These are phyloP conservation scores for Panus rudis DNA, from an alignment of 768 basidiomycete species.

Conservation along the genomic window DNA sequence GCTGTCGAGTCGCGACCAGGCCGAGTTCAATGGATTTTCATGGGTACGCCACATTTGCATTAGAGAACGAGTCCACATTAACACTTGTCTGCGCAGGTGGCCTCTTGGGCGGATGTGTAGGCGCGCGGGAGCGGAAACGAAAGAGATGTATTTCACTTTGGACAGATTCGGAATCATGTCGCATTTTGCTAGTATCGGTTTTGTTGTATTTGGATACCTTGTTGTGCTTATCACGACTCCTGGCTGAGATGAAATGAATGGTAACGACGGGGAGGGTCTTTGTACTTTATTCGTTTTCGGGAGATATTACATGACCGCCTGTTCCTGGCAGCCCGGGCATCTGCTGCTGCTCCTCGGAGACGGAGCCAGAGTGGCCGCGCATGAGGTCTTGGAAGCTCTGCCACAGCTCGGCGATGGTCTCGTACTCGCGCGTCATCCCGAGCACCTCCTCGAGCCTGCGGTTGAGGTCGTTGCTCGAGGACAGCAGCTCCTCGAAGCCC, in stretches of 20 bases:
- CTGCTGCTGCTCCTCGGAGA: conserved; percentile 19
- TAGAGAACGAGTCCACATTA: conserved; percentile 1
- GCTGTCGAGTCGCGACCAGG: conserved; percentile 81
- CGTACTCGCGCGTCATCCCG: conserved; percentile 89
- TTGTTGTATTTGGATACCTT: conserved; percentile 28
- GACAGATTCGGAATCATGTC: too few species aligned
- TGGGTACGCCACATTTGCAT: conserved; percentile 51
- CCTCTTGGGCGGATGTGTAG: conserved; percentile 34
- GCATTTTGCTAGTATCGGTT: too few species aligned
- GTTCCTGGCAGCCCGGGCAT: conserved; percentile 55
- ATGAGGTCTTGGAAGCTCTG: conserved; percentile 73
- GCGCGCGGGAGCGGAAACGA: conserved; percentile 20
- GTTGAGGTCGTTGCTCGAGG: conserved; percentile 79
- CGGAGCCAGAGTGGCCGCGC: conserved; percentile 31
- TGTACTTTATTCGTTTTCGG: conserved; percentile 16
- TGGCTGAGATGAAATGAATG: too few species aligned
- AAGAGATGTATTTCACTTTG: conserved; percentile 6
- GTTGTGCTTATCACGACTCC: conserved; percentile 10
- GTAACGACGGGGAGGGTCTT: conserved; percentile 3
- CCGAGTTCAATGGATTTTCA: conserved; percentile 95
- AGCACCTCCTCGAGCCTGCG: conserved; percentile 89
- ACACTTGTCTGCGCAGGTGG: conserved; percentile 20
- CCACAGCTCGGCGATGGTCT: conserved; percentile 84
- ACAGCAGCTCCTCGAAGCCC: conserved; percentile 87
- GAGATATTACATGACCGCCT: conserved; percentile 54